phyloP scores from a whole-genome alignment of 768 basidiomycete genomes.

The Mycena alexandri region DNA sequence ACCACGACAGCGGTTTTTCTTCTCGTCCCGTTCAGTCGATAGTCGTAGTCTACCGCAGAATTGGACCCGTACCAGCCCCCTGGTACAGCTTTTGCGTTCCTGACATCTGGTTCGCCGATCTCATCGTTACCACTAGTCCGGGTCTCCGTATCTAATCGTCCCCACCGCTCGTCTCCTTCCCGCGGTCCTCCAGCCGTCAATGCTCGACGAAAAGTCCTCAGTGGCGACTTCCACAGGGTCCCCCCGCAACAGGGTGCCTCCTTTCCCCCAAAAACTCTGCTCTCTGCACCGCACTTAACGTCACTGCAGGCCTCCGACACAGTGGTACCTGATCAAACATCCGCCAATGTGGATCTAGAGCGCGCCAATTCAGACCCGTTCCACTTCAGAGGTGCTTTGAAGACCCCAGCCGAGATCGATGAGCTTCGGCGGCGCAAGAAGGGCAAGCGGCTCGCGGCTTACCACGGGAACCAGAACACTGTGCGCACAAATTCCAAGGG shows the following conservation, averaged over 20 bases:
- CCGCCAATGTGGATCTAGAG: conserved; percentile 55
- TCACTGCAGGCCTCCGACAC: conserved; percentile 58
- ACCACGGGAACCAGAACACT: conserved; percentile 80
- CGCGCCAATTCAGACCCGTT: conserved; percentile 67
- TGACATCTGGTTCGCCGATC: conserved; percentile 26
- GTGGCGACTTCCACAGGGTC: conserved; percentile 46
- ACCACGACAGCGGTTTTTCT: not conserved
- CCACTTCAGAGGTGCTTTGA: conserved; percentile 70
- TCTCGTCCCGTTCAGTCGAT: not conserved
- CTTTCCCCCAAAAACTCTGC: conserved; percentile 28
- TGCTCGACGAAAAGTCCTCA: conserved; percentile 50
- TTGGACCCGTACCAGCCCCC: conserved; percentile 4
- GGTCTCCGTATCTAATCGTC: conserved; percentile 31
- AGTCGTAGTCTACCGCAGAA: conserved; percentile 10
- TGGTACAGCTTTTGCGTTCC: conserved; percentile 18
- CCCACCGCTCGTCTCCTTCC: conserved; percentile 38
- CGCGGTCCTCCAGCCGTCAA: conserved; percentile 46
- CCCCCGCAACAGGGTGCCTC: conserved; percentile 42
- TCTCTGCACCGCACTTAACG: conserved; percentile 29
- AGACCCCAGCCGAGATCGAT: conserved; percentile 73
- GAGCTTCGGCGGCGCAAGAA: conserved; percentile 69
- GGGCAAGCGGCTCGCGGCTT: conserved; percentile 74
- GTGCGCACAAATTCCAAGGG: conserved; percentile 52
- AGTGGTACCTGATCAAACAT: conserved; percentile 61
- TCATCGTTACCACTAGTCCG: conserved; percentile 21